Base-by-base conservation (phyloP, 805 yeast genomes). In the Candida hungchunana region DNA sequence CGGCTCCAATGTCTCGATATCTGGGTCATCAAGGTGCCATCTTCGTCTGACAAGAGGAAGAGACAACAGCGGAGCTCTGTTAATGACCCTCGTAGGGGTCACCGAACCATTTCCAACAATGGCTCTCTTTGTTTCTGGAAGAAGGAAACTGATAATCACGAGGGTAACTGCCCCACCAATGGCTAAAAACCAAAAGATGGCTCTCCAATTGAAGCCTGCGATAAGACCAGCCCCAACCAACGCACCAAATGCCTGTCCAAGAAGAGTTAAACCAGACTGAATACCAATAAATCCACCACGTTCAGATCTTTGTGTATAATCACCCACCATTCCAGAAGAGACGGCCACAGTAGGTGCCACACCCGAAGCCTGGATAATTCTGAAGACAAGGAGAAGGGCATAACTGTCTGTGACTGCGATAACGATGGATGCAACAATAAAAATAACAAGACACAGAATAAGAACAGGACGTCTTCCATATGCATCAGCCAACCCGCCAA, bases 221-320 rank as follows among this genome's bases (percentile, higher is more conserved):
- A 64, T 52, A 16, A 65, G 45, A 1, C 57, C 61, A 7, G 71
- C 71, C 39, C 64, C 84, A 16, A 86, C 61, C n/a, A 88, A 60
- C 0, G 94, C 86, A 9, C 94, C 90, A 43, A 86, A 66, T 3
- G 86, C 87, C 49, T 79, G 81, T 2, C 95, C 95, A 7, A 82
- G 47, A 21, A 82, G 66, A 13, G 79, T 75, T 28, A 79, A 63
- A 0, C 94, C 90, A 13, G 75, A 55, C 1, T 76, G 73, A 13
- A 79, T 48, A 0, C 94, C 93, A 28, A 79, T 76, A 45, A 73
- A 71, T 2, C 77, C 72, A 12, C 95, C 96, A 47, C 96, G 68
- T 39, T 78, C 77, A 8, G 64, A 68, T 18, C 79, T 63, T 0
- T 78, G 70, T 3, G 87, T 76, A 17, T 80, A 61, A 60, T 87